Conservation (phyloP, 495 filamentous ascomycete genomes). For the Podospora pseudoanserina region DNA sequence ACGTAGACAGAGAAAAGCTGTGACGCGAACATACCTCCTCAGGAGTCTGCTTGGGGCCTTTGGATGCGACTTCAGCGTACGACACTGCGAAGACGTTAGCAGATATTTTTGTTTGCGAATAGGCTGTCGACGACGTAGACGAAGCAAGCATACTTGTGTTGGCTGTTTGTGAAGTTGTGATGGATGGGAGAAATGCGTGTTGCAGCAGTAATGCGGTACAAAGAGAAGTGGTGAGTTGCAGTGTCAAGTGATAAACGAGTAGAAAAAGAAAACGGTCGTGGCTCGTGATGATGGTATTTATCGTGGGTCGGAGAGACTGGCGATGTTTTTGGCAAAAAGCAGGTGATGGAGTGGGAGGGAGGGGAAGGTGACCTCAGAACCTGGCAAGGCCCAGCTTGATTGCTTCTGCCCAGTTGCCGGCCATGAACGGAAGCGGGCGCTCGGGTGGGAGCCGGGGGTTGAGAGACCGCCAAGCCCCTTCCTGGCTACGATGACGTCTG, state of each 20-base stretch:
- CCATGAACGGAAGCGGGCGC: background rate
- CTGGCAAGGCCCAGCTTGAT: background rate
- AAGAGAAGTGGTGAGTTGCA: background rate
- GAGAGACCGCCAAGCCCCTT: background rate
- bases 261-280: background rate
- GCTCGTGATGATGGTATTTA: constrained; percentile 1
- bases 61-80: constrained; percentile 71
- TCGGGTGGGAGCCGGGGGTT: background rate
- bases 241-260: background rate
- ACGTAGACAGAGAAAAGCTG: background rate
- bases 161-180: constrained; percentile 6
- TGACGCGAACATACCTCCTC: constrained; percentile 55
- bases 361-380: constrained; percentile 18
- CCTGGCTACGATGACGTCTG: background rate
- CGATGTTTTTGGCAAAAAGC: constrained; percentile 12
- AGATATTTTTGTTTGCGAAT: background rate
- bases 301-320: background rate
- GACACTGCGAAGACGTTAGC: constrained; percentile 52
- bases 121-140: too few relatives aligned
- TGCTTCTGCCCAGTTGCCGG: background rate
- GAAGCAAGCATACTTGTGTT: too few relatives aligned
- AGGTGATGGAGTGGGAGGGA: background rate
- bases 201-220: background rate
- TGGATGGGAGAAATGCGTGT: background rate
- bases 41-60: constrained; percentile 68